A percentile compares a stretch with the other conserved stretches of the same genome.
phyloP scores from a whole-genome alignment of 2,329 filamentous ascomycete genomes.

The Byssoonygena ceratinophila region DNA sequence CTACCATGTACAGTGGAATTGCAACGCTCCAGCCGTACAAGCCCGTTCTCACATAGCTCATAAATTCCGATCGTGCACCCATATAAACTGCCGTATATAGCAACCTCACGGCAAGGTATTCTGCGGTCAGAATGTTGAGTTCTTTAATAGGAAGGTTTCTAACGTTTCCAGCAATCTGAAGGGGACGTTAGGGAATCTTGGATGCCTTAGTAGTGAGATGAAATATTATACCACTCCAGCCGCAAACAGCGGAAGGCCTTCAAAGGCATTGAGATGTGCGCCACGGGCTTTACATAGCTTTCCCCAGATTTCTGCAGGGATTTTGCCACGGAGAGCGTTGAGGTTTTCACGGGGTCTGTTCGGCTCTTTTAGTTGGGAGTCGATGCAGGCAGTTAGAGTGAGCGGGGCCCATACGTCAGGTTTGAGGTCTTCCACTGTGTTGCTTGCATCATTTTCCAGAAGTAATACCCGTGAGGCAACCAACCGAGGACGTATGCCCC shows the following conservation, averaged over 20 bases:
- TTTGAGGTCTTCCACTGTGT: slow-evolving; percentile 25
- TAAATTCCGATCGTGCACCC: slow-evolving; percentile 24
- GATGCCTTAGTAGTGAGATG: not conserved
- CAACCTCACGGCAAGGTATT: slow-evolving; percentile 26
- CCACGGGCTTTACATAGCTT: slow-evolving; percentile 24
- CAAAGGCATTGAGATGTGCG: slow-evolving; percentile 30
- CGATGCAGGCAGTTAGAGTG: not conserved
- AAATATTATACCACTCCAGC: slow-evolving; percentile 25
- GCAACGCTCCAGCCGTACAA: slow-evolving; percentile 28
- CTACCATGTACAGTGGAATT: slow-evolving; percentile 25
- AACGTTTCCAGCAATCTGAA: slow-evolving; percentile 26
- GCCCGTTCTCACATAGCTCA: slow-evolving; percentile 27
- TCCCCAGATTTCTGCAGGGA: slow-evolving; percentile 19
- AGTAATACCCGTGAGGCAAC: slow-evolving; percentile 25
- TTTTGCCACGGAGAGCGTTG: slow-evolving; percentile 21
- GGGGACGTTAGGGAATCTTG: not conserved
- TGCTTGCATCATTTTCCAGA: slow-evolving; percentile 25
- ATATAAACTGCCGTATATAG: slow-evolving; percentile 29
- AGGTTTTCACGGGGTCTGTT: slow-evolving; percentile 27
- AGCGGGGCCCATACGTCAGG: slow-evolving; percentile 18
- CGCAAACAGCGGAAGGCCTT: slow-evolving; percentile 28
- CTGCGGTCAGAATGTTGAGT: slow-evolving; percentile 25
- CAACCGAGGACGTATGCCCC: slow-evolving; percentile 26
- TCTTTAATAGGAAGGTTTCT: slow-evolving; percentile 25
- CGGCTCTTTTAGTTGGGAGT: not conserved